Percentiles rank a stretch among this genome's conserved stretches.
Evolutionary conservation across 148 eudicot species (phyloP).

Genomic region (Silene latifolia): DNA sequence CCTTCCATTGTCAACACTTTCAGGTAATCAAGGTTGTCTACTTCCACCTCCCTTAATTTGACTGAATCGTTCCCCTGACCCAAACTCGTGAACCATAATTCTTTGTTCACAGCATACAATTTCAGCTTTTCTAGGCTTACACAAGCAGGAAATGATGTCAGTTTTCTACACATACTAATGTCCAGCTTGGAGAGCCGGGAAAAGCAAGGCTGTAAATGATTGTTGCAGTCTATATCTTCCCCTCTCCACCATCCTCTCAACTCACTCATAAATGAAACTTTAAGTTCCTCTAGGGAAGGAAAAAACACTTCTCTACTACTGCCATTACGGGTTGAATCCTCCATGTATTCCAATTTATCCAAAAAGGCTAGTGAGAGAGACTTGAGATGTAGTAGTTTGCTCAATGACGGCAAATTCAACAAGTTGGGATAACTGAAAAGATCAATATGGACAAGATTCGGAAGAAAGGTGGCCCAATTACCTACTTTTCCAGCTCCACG

Average conservation of each 20-base stretch:
- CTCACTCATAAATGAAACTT: background rate
- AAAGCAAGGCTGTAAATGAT: background rate
- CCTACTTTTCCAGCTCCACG: background rate
- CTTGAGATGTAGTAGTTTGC: constrained; percentile 1
- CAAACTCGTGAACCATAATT: background rate
- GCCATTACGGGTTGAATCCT: background rate
- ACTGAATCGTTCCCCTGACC: too few relatives aligned
- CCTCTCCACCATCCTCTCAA: background rate
- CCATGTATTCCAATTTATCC: background rate
- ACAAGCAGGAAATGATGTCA: background rate
- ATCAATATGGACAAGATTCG: background rate
- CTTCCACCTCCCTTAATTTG: too few relatives aligned
- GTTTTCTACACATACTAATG: background rate
- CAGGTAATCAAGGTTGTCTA: too few relatives aligned
- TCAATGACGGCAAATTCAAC: background rate
- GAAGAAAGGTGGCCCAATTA: background rate
- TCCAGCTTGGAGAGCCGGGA: background rate
- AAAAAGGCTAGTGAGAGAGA: background rate
- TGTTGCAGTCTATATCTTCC: background rate
- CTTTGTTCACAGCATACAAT: background rate
- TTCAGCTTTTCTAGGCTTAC: background rate
- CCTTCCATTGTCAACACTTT: too few relatives aligned
- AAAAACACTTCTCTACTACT: background rate
- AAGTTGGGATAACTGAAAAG: background rate
- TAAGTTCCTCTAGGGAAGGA: constrained; percentile 8